Base-by-base conservation (phyloP, 2,329 filamentous ascomycete genomes). In the Lomentospora prolificans region DNA sequence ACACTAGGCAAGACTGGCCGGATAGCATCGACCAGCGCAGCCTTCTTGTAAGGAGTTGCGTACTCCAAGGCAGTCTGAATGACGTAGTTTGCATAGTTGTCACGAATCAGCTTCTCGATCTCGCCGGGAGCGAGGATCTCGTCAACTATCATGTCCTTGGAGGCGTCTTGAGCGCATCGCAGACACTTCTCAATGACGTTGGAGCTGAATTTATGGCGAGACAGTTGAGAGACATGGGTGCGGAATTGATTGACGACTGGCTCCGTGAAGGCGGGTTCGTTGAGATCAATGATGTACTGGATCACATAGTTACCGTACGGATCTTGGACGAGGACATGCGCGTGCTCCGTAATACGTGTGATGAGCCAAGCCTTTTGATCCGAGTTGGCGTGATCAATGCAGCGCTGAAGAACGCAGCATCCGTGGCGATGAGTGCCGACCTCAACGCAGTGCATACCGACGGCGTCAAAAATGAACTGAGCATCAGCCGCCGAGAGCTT, bases 291-390 rank as follows among this genome's bases (percentile, higher is more conserved):
- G 66, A 99, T 97, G 74, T 99, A 99, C 73, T 99, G 94, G 53
- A 99, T 88, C 53, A 99, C 94, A 62, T 99, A 99, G 72, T 99
- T 99, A 66, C 94, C 94, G 63, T 96, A 99, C 0, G 94, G 92
- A 69, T 99, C 94, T 69, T 96, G 90, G 19, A 99, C 90, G 9
- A 99, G 82, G 36, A 86, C 77, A 61, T 89, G 87, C n/a, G 91
- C 90, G 67, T 96, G 87, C 55, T 85, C 78, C 1, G 91, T 96
- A 69, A 99, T 97, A 66, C 89, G 82, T 58, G 81, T 76, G 61
- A 99, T 90, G 59, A 99, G 79, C 74, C 88, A 87, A 58, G 85
- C 78, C 74, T 95, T 96, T 73, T 99, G 94, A 36, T 86, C 78
- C 58, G 90, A 90, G 53, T 90, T 89, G 31, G 94, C 92, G 70